Percentiles rank a stretch among this genome's conserved stretches.
Conservation (phyloP, 257 asterid genomes). For the Fraxinus quadrangulata region DNA sequence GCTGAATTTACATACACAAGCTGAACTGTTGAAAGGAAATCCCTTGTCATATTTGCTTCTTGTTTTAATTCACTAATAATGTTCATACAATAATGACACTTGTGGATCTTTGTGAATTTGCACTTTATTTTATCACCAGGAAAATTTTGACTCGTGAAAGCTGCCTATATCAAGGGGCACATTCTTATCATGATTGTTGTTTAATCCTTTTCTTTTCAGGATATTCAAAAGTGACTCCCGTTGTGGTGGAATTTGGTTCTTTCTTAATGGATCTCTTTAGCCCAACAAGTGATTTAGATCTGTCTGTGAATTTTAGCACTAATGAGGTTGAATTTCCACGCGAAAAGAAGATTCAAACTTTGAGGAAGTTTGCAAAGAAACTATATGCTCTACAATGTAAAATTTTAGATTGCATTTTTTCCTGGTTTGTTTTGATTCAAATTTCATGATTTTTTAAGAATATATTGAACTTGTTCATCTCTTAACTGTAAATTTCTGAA, state of each 20-base stretch:
- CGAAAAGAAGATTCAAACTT: slow-evolving; percentile 71
- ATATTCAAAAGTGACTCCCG: slow-evolving; percentile 53
- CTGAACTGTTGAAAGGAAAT: neutral
- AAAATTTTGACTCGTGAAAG: neutral
- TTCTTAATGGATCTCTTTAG: slow-evolving; percentile 87
- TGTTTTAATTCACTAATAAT: slow-evolving; percentile 8
- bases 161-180: slow-evolving; percentile 9
- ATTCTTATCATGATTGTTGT: slow-evolving; percentile 8
- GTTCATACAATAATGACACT: slow-evolving; percentile 8
- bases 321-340: slow-evolving; percentile 50
- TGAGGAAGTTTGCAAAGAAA: slow-evolving; percentile 74
- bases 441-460: neutral
- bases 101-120: neutral
- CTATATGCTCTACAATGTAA: slow-evolving; percentile 76
- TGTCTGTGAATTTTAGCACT: slow-evolving; percentile 69
- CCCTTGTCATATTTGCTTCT: neutral
- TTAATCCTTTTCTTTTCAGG: slow-evolving; percentile 42
- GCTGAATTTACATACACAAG: neutral
- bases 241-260: slow-evolving; percentile 87
- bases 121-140: slow-evolving; percentile 11
- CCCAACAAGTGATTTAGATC: slow-evolving; percentile 75
- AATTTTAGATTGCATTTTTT: slow-evolving; percentile 21
- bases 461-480: slow-evolving; percentile 19
- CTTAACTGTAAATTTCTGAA: neutral
- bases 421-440: neutral